A percentile compares a stretch with the other conserved stretches of the same genome.
Conservation (phyloP, 495 filamentous ascomycete genomes). For the Penicillium subrubescens region DNA sequence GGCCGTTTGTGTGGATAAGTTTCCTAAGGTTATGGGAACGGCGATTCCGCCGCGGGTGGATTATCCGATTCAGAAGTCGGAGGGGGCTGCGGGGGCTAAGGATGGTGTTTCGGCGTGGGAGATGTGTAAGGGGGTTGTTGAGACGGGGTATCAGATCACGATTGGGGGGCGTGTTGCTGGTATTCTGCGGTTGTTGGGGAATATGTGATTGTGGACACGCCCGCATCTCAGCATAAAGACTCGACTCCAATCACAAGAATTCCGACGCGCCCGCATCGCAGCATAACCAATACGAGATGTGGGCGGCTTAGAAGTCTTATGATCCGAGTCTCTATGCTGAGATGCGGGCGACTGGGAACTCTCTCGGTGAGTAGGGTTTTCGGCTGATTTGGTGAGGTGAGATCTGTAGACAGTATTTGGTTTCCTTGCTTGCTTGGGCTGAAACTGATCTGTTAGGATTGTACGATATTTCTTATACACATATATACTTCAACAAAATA, state of each 20-base stretch:
- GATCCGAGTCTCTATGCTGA: too few relatives aligned
- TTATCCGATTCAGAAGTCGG: conserved; percentile 68
- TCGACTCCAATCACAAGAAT: too few relatives aligned
- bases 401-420: neutral
- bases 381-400: neutral
- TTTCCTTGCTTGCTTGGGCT: neutral
- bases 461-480: neutral
- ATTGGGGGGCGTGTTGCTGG: conserved; percentile 50
- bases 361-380: neutral
- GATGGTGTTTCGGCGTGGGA: conserved; percentile 58
- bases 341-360: too few relatives aligned
- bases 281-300: too few relatives aligned
- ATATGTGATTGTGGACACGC: conserved; percentile 32
- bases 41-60: conserved; percentile 75
- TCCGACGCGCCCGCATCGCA: too few relatives aligned
- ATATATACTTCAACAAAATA: neutral
- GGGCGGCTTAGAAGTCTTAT: too few relatives aligned
- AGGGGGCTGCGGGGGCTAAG: conserved; percentile 42
- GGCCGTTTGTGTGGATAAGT: conserved; percentile 77
- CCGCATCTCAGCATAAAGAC: too few relatives aligned
- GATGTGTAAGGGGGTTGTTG: conserved; percentile 63
- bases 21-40: conserved; percentile 59
- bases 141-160: conserved; percentile 62
- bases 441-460: neutral
- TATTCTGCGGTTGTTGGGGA: conserved; percentile 49